These are phyloP conservation scores for Talaromyces piceae DNA, from an alignment of 2,329 filamentous ascomycete genomes.

Conservation along the genomic window DNA sequence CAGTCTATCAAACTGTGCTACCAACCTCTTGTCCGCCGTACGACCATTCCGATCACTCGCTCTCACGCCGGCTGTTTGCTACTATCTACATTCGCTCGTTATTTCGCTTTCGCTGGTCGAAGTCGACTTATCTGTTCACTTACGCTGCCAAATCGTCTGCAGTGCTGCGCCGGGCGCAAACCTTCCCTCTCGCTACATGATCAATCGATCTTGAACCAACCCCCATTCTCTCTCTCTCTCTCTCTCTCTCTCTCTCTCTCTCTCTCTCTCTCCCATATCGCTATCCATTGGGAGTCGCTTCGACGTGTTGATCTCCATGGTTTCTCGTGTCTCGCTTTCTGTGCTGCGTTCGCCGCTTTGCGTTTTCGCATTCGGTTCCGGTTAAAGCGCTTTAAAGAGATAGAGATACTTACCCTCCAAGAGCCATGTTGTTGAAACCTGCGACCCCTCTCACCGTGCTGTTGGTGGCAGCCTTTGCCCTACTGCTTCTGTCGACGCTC, in stretches of 20 bases:
- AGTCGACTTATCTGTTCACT: background rate
- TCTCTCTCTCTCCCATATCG: background rate
- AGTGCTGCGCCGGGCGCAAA: background rate
- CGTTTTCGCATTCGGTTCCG: background rate
- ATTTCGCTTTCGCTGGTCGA: background rate
- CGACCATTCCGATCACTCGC: background rate
- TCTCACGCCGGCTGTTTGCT: background rate
- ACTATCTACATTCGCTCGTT: background rate
- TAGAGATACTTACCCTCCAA: slow-evolving; percentile 15
- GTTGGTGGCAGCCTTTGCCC: slow-evolving; percentile 74
- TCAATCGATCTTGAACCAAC: background rate
- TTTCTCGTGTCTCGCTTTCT: background rate
- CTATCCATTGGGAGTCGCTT: background rate
- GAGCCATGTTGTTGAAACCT: slow-evolving; percentile 69
- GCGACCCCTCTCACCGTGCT: slow-evolving; percentile 85
- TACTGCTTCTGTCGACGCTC: slow-evolving; percentile 80
- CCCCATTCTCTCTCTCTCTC: background rate
- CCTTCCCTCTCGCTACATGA: background rate
- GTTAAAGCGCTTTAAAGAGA: background rate
- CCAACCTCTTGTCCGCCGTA: background rate
- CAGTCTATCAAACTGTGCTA: background rate
- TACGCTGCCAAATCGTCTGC: background rate
- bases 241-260: no score
- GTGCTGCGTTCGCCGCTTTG: background rate
- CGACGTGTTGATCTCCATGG: slow-evolving; percentile 10